phyloP scores from a whole-genome alignment of 176 grass and related monocot genomes.

The Thalia dealbata region DNA sequence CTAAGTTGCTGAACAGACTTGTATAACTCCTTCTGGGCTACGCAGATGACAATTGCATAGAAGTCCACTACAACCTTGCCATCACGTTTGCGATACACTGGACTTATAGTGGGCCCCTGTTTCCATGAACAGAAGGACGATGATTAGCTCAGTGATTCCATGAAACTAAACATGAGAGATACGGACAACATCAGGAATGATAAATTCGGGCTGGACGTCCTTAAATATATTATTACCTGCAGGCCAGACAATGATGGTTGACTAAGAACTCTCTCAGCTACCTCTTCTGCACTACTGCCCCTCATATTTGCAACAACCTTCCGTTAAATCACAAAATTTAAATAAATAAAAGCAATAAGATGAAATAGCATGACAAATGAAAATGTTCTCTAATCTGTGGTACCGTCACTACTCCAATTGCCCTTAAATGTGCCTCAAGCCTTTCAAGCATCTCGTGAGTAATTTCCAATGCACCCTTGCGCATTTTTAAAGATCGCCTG shows the following conservation, averaged over 20 bases:
- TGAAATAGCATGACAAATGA: not conserved
- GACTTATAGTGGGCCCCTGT: too few species aligned
- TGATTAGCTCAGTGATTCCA: not conserved
- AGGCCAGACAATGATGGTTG: conserved; percentile 72
- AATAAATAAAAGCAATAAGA: not conserved
- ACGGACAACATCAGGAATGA: not conserved
- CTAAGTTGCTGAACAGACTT: conserved; percentile 89
- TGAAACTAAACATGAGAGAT: too few species aligned
- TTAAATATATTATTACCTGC: conserved; percentile 41
- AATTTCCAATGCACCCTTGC: conserved; percentile 64
- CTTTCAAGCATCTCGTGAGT: conserved; percentile 96
- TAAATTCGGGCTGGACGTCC: not conserved
- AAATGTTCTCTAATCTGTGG: not conserved
- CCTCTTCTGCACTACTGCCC: conserved; percentile 74
- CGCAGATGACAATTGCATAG: conserved; percentile 77
- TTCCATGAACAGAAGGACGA: too few species aligned
- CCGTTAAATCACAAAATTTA: not conserved
- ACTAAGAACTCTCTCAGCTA: conserved; percentile 75
- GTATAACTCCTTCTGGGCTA: conserved; percentile 73
- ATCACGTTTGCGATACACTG: conserved; percentile 10
- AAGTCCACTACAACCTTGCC: conserved; percentile 68
- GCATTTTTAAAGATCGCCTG: conserved; percentile 57
- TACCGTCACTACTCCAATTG: conserved; percentile 63
- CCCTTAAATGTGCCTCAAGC: conserved; percentile 87
- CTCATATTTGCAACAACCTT: conserved; percentile 98